These are phyloP conservation scores for Nigrograna mackinnonii DNA, from an alignment of 2,329 filamentous ascomycete genomes.

Conservation along the genomic window DNA sequence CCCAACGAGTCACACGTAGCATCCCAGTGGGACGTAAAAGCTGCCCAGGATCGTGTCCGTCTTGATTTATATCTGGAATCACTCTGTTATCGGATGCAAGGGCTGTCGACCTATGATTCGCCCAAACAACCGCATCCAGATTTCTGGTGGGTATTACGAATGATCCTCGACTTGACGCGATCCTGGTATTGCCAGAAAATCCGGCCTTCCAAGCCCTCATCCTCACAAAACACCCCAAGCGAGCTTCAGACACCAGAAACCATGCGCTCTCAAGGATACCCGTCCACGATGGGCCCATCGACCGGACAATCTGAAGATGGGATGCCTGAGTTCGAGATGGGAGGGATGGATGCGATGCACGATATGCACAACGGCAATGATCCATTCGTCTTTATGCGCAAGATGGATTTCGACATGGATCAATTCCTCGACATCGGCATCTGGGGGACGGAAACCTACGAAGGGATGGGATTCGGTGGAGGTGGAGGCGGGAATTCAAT, in stretches of 20 bases:
- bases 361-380: slow-evolving; percentile 10
- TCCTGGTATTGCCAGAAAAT: slow-evolving; percentile 33
- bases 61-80: slow-evolving; percentile 37
- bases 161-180: slow-evolving; percentile 32
- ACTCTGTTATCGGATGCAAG: slow-evolving; percentile 37
- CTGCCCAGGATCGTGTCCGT: slow-evolving; percentile 32
- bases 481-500: too few relatives aligned
- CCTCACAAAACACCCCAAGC: slow-evolving; percentile 3
- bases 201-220: slow-evolving; percentile 4
- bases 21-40: slow-evolving; percentile 33
- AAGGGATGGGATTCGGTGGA: slow-evolving; percentile 31
- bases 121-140: slow-evolving; percentile 26
- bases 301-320: not conserved
- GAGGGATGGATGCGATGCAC: slow-evolving; percentile 5
- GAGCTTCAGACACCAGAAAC: slow-evolving; percentile 11
- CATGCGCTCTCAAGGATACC: not conserved
- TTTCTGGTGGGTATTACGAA: slow-evolving; percentile 34
- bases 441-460: slow-evolving; percentile 31
- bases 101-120: slow-evolving; percentile 26
- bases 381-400: slow-evolving; percentile 25
- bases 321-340: not conserved
- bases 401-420: slow-evolving; percentile 35
- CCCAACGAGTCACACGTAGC: slow-evolving; percentile 22
- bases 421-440: slow-evolving; percentile 36
- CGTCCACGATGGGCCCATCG: not conserved